Conservation (phyloP, 1,284 basidiomycete genomes). For the Cryptococcus maquisensis region DNA sequence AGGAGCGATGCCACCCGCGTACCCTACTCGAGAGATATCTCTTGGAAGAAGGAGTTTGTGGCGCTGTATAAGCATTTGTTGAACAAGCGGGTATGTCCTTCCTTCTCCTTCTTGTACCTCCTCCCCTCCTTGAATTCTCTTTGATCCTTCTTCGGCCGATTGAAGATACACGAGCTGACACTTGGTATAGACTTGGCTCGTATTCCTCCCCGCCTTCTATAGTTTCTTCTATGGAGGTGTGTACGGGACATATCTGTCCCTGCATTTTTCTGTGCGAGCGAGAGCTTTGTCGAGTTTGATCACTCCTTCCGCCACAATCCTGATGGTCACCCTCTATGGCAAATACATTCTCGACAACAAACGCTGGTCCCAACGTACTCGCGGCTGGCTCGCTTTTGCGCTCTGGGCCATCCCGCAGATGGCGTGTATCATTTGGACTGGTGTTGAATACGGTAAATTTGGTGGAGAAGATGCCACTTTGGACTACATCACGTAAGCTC, state of each 20-base stretch:
- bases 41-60: constrained; percentile 19
- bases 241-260: constrained; percentile 28
- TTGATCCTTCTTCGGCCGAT: background rate
- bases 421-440: constrained; percentile 27
- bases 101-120: too few relatives aligned
- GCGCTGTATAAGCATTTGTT: constrained; percentile 18
- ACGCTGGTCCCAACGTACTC: constrained; percentile 10
- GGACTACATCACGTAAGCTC: constrained; percentile 14
- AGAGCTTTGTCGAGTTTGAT: constrained; percentile 35
- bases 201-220: constrained; percentile 30
- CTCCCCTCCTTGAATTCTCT: too few relatives aligned
- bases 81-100: constrained; percentile 14
- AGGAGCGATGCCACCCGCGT: constrained; percentile 27
- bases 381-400: constrained; percentile 19
- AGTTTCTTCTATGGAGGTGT: constrained; percentile 30
- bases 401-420: constrained; percentile 25
- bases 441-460: constrained; percentile 13
- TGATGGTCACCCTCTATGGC: constrained; percentile 19
- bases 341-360: constrained; percentile 21
- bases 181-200: constrained; percentile 17
- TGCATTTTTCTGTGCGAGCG: constrained; percentile 32
- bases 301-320: constrained; percentile 7
- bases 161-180: background rate
- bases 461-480: constrained; percentile 4
- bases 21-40: constrained; percentile 12